Evolutionary conservation across 148 eudicot species (phyloP).

Genomic region (Vaccinium vitisidaea): DNA sequence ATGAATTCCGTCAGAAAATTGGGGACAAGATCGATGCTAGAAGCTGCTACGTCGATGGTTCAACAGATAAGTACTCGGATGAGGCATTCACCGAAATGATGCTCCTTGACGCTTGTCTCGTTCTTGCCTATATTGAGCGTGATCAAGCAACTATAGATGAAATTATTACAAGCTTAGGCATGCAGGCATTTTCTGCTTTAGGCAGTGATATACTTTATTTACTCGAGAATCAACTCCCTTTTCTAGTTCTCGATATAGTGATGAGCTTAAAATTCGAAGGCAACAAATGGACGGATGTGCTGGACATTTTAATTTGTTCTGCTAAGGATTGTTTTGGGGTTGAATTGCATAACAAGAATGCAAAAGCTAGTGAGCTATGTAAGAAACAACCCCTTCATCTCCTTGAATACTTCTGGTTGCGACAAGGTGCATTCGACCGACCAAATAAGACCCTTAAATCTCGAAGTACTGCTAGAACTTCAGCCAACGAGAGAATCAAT

Average conservation of each 20-base stretch:
- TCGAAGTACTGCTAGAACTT: too few species aligned
- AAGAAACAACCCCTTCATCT: not conserved
- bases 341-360: too few species aligned
- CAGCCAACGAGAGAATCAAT: not conserved
- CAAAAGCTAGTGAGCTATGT: not conserved
- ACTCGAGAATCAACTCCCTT: slow-evolving; percentile 7
- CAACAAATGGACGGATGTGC: not conserved
- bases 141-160: accelerated
- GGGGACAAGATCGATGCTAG: not conserved
- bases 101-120: not conserved
- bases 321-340: not conserved
- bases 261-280: not conserved
- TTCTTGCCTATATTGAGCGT: not conserved
- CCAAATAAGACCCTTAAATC: too few species aligned
- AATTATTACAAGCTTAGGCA: not conserved
- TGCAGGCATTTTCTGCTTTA: not conserved
- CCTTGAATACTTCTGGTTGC: not conserved
- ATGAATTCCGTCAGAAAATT: not conserved
- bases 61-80: not conserved
- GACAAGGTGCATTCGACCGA: not conserved
- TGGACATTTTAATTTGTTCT: not conserved
- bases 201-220: not conserved
- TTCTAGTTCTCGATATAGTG: not conserved
- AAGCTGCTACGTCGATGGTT: not conserved
- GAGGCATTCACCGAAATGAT: not conserved